phyloP scores from a whole-genome alignment of 1,284 basidiomycete genomes.

The Phellinidium pouzarii region DNA sequence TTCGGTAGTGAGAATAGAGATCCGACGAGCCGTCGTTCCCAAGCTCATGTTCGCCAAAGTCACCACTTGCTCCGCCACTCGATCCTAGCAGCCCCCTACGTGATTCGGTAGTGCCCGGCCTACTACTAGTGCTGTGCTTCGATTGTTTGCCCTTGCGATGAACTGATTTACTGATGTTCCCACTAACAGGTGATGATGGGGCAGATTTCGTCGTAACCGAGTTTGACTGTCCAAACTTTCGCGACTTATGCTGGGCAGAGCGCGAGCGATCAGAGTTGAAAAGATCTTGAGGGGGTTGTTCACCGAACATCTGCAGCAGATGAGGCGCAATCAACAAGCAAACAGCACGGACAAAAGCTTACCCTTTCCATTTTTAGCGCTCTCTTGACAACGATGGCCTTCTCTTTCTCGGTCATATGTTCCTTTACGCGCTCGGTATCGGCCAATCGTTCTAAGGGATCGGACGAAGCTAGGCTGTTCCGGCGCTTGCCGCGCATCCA shows the following conservation, averaged over 20 bases:
- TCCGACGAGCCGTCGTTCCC: slow-evolving; percentile 30
- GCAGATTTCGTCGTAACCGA: slow-evolving; percentile 12
- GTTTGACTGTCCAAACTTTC: slow-evolving; percentile 16
- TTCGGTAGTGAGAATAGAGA: slow-evolving; percentile 68
- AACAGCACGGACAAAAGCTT: slow-evolving; percentile 5
- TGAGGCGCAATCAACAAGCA: slow-evolving; percentile 3
- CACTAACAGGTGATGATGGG: slow-evolving; percentile 24
- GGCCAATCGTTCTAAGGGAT: slow-evolving; percentile 40
- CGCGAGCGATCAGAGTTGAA: slow-evolving; percentile 54
- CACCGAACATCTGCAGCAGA: slow-evolving; percentile 60
- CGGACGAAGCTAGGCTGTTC: slow-evolving; percentile 48
- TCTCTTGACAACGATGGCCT: slow-evolving; percentile 67
- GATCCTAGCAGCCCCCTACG: slow-evolving; percentile 40
- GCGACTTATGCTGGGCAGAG: slow-evolving; percentile 26
- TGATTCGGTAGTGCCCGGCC: slow-evolving; percentile 53
- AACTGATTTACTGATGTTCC: slow-evolving; percentile 43
- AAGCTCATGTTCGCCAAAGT: slow-evolving; percentile 19
- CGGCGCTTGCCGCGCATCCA: slow-evolving; percentile 42
- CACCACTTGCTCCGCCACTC: slow-evolving; percentile 21
- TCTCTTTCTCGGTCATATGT: slow-evolving; percentile 61
- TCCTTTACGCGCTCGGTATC: slow-evolving; percentile 58
- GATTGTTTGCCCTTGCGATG: slow-evolving; percentile 35
- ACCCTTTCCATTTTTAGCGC: slow-evolving; percentile 84
- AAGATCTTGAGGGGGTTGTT: slow-evolving; percentile 66
- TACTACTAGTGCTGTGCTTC: slow-evolving; percentile 35